Evolutionary conservation across 441 rosid genomes (phyloP).

Genomic region (Capsella rubella): DNA sequence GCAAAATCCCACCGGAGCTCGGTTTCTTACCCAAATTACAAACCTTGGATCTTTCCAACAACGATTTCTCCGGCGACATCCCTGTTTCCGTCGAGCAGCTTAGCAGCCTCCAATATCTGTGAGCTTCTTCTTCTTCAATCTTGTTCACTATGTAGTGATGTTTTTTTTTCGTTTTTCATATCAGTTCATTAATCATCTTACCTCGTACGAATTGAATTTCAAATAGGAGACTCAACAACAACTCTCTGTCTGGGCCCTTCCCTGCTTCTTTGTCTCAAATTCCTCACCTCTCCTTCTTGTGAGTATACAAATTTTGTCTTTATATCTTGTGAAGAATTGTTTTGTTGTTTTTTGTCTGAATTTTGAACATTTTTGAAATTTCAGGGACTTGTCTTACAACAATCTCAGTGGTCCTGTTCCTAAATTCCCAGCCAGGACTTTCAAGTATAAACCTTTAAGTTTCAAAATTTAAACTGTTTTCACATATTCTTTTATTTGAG

Average conservation of each 20-base stretch:
- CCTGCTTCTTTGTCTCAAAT: constrained; percentile 77
- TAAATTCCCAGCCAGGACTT: constrained; percentile 79
- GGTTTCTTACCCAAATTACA: constrained; percentile 71
- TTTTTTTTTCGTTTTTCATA: background rate
- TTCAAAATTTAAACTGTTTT: background rate
- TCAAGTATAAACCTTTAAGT: constrained; percentile 58
- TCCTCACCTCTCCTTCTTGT: constrained; percentile 87
- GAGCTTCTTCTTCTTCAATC: constrained; percentile 42
- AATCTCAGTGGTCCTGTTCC: constrained; percentile 87
- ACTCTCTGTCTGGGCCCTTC: constrained; percentile 84
- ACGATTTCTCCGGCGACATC: constrained; percentile 63
- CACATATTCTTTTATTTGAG: background rate
- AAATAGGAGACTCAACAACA: constrained; percentile 91
- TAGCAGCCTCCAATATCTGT: constrained; percentile 76
- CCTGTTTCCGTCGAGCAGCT: constrained; percentile 66
- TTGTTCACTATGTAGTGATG: constrained; percentile 11
- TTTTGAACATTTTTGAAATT: constrained; percentile 1
- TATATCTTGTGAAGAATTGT: constrained; percentile 11
- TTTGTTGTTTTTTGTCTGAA: background rate
- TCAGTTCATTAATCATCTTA: constrained; percentile 24
- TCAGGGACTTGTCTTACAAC: constrained; percentile 92
- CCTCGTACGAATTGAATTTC: constrained; percentile 47
- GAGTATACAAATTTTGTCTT: constrained; percentile 51
- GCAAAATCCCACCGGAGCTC: constrained; percentile 74
- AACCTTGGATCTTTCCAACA: constrained; percentile 88